Evolutionary conservation across 202 grass and related monocot genomes (phyloP), one percentile per base, ranked within the genome.

Genomic region (Bolboschoenoplectus hybrid): DNA sequence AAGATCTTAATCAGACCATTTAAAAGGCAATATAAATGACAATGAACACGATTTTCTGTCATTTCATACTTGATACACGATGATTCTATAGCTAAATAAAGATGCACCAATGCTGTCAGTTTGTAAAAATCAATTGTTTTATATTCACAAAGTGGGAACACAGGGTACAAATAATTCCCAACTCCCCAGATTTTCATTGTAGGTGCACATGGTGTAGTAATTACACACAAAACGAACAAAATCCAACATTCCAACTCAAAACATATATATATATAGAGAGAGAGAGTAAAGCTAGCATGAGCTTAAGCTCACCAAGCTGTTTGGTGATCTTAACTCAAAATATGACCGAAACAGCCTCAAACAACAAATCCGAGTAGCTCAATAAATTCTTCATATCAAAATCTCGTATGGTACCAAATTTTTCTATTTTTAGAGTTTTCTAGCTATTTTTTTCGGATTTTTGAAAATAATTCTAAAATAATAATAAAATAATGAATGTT

Each of bases 61-160:
- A 72, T 72, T 72, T 72, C 19, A n/a, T 46, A 72, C 52, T n/a
- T 39, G 35, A 79, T 39, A 56, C 51, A 57, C 58, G 53, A 56
- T n/a, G 14, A 57, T 39, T 78, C 26, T 43, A 53, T 76, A 76
- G 11, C 47, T 14, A 76, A 40, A 78, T 40, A 35, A 57, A 3
- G 58, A 79, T 57, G 35, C 52, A 79, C 13, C 17, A 58, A 17
- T 2, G 74, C 50, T 35, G 17, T 56, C 13, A 39, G 34, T 16
- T 40, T 6, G 80, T 84, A 92, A 40, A 90, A 85, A 85, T 55
- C 60, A 87, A 80, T 19, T 62, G 16, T 17, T 39, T 68, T 47
- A n/a, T 50, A 43, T 49, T 71, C 46, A 56, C 41, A n/a, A 65
- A 78, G 47, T 85, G 60, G 81, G 82, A 92, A 84, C 52, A 9